Percentiles rank a stretch among this genome's conserved stretches.
phyloP scores from a whole-genome alignment of 208 protist genomes.

The Leishmania arabica region DNA sequence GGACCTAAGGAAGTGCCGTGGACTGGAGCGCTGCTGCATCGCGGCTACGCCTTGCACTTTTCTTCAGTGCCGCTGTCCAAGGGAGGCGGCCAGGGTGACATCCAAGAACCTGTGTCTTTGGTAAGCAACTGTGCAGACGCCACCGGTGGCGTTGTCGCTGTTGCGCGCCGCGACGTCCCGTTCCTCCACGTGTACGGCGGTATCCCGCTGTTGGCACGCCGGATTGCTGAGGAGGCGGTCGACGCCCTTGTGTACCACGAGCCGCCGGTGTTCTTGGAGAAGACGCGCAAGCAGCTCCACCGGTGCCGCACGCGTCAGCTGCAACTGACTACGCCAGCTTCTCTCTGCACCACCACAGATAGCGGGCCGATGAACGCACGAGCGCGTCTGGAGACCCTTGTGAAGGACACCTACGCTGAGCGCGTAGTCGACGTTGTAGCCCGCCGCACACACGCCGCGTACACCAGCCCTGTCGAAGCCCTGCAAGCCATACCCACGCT shows the following conservation, averaged over 20 bases:
- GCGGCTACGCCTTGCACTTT: constrained; percentile 55
- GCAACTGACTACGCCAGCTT: constrained; percentile 18
- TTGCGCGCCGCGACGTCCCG: constrained; percentile 11
- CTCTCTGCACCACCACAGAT: constrained; percentile 5
- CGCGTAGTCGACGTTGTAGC: constrained; percentile 73
- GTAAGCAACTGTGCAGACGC: neutral
- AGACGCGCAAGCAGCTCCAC: constrained; percentile 4
- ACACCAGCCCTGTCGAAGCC: constrained; percentile 77
- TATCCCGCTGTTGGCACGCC: constrained; percentile 48
- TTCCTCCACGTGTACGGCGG: constrained; percentile 81
- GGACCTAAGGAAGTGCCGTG: constrained; percentile 40
- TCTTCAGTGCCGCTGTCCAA: constrained; percentile 15
- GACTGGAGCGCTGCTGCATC: constrained; percentile 40
- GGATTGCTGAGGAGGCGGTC: constrained; percentile 62
- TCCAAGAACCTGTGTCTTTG: neutral
- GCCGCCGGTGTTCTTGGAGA: constrained; percentile 18
- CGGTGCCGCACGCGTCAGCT: constrained; percentile 44
- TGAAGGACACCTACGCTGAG: constrained; percentile 58
- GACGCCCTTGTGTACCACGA: constrained; percentile 41
- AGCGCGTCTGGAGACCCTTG: constrained; percentile 30
- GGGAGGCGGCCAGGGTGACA: neutral
- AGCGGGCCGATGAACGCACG: constrained; percentile 1
- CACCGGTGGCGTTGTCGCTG: neutral
- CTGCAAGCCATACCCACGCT: constrained; percentile 46
- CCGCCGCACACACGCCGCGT: constrained; percentile 65